Conservation (phyloP, 2,329 filamentous ascomycete species). For the Arachnopeziza araneosa region DNA sequence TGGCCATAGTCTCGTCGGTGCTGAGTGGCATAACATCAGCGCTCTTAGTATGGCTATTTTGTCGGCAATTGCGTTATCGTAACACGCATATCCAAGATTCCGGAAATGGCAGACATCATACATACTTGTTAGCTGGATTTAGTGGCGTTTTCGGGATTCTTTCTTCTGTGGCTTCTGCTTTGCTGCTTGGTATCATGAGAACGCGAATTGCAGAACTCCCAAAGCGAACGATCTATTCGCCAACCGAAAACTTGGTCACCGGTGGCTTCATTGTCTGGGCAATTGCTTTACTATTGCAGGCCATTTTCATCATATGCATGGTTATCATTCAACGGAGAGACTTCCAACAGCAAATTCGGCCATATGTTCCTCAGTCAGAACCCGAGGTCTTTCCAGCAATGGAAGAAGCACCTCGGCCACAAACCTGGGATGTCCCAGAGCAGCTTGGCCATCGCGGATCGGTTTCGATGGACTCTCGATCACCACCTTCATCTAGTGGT, state of each 20-base stretch:
- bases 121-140: conserved; percentile 26
- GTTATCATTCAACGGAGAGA: conserved; percentile 24
- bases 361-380: conserved; percentile 19
- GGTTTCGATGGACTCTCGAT: conserved; percentile 20
- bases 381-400: conserved; percentile 19
- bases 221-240: conserved; percentile 13
- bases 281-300: conserved; percentile 22
- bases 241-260: conserved; percentile 17
- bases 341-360: conserved; percentile 24
- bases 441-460: conserved; percentile 12
- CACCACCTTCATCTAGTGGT: conserved; percentile 37
- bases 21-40: conserved; percentile 18
- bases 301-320: conserved; percentile 26
- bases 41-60: conserved; percentile 22
- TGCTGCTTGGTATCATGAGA: conserved; percentile 23
- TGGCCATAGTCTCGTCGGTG: conserved; percentile 25
- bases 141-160: conserved; percentile 21
- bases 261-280: conserved; percentile 28
- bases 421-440: conserved; percentile 11
- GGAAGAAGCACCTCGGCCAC: conserved; percentile 13
- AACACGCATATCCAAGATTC: conserved; percentile 22
- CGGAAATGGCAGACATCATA: conserved; percentile 21
- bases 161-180: conserved; percentile 22
- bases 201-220: conserved; percentile 17
- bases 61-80: conserved; percentile 25